Conservation (phyloP, 179 eudicot genomes). For the Silene coronaria region DNA sequence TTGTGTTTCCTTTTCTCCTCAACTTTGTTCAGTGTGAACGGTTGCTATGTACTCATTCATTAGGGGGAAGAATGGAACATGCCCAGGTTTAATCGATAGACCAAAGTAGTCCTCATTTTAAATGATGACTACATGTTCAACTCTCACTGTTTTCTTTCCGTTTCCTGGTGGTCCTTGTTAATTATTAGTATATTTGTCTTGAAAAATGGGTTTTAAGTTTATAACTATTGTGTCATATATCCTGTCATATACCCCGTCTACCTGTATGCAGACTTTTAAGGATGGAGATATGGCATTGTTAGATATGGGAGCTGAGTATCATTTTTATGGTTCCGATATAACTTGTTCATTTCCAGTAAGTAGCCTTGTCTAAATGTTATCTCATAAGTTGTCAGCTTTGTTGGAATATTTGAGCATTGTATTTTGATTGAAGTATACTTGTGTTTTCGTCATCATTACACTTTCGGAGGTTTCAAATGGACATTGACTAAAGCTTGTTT, state of each 20-base stretch:
- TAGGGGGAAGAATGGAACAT: too few relatives aligned
- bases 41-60: background rate
- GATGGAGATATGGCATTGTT: conserved; percentile 93
- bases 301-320: conserved; percentile 99
- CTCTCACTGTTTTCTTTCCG: background rate
- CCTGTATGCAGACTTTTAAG: conserved; percentile 49
- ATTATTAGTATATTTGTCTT: conserved; percentile 5
- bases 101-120: background rate
- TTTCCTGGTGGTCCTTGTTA: background rate
- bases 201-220: background rate
- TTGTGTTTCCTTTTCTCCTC: background rate
- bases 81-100: too few relatives aligned
- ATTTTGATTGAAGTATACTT: background rate
- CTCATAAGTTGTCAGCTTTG: background rate
- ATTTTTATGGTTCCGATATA: conserved; percentile 97
- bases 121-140: background rate
- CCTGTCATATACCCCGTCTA: too few relatives aligned
- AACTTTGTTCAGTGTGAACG: background rate
- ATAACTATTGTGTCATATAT: conserved; percentile 9
- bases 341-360: conserved; percentile 90
- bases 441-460: background rate
- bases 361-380: conserved; percentile 14
- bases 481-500: background rate
- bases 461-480: background rate
- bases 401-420: conserved; percentile 2